A percentile compares a stretch with the other conserved stretches of the same genome.
Conservation (phyloP, 805 yeast genomes). For the Metschnikowia henanensis region DNA sequence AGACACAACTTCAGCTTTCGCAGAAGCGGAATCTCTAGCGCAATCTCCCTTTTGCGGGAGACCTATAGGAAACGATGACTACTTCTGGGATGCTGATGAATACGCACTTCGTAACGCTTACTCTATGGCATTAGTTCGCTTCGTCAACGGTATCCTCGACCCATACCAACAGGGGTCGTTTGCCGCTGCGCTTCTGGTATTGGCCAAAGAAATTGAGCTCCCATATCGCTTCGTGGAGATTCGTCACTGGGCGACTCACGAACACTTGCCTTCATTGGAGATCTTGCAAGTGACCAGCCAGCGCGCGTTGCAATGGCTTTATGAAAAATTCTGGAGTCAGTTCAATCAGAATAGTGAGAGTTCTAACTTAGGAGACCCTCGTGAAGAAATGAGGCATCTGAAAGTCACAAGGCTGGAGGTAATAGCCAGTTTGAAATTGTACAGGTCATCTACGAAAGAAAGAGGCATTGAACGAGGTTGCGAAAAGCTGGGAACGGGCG, state of each 20-base stretch:
- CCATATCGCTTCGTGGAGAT: conserved; percentile 87
- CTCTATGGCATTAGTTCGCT: conserved; percentile 73
- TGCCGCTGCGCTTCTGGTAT: conserved; percentile 74
- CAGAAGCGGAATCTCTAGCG: no score
- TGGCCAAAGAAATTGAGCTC: conserved; percentile 67
- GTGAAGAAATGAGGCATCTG: no score
- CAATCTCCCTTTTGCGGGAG: no score
- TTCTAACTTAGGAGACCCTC: not conserved
- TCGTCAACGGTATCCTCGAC: conserved; percentile 90
- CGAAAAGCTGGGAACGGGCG: not conserved
- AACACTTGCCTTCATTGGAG: conserved; percentile 68
- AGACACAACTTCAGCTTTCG: conserved; percentile 44
- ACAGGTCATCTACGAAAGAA: not conserved
- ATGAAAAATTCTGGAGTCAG: conserved; percentile 65
- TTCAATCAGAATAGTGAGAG: not conserved
- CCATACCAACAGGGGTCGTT: conserved; percentile 76
- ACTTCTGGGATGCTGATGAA: conserved; percentile 21
- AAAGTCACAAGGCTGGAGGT: not conserved
- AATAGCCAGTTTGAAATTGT: not conserved
- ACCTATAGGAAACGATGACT: no score
- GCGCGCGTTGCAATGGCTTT: conserved; percentile 75
- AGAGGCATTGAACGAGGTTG: no score
- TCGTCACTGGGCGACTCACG: conserved; percentile 92
- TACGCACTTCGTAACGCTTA: conserved; percentile 51
- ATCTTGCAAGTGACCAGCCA: conserved; percentile 60